A percentile compares a stretch with the other conserved stretches of the same genome.
Conservation (phyloP, 2,329 filamentous ascomycete genomes). For the Didymella lethalis region DNA sequence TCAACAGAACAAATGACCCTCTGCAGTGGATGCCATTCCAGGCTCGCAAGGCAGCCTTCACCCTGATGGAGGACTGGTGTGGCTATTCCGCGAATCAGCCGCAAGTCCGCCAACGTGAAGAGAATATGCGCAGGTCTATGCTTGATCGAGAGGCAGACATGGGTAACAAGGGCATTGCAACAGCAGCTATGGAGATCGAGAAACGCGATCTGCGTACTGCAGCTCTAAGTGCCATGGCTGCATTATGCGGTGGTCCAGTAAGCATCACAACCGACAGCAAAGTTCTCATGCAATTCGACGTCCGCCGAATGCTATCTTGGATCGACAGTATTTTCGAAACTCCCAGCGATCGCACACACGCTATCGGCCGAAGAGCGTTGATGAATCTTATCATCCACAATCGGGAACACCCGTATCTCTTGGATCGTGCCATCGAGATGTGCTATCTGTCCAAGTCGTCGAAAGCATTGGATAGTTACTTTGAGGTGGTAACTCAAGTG, state of each 20-base stretch:
- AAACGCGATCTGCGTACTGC: slow-evolving; percentile 91
- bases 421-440: slow-evolving; percentile 89
- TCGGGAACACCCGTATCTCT: slow-evolving; percentile 80
- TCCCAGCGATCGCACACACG: slow-evolving; percentile 88
- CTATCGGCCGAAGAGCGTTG: slow-evolving; percentile 85
- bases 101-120: slow-evolving; percentile 82
- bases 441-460: slow-evolving; percentile 84
- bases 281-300: slow-evolving; percentile 87
- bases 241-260: slow-evolving; percentile 83
- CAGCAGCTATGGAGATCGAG: slow-evolving; percentile 94
- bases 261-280: slow-evolving; percentile 88
- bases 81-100: slow-evolving; percentile 91
- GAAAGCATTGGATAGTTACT: slow-evolving; percentile 93
- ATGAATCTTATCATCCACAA: slow-evolving; percentile 93
- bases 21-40: slow-evolving; percentile 98
- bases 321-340: slow-evolving; percentile 94
- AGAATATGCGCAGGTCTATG: slow-evolving; percentile 84
- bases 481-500: slow-evolving; percentile 88
- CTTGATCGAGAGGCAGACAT: slow-evolving; percentile 78
- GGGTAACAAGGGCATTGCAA: slow-evolving; percentile 78
- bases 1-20: slow-evolving; percentile 83
- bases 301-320: slow-evolving; percentile 92
- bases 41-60: slow-evolving; percentile 91
- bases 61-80: slow-evolving; percentile 99
- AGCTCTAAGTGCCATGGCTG: slow-evolving; percentile 93